phyloP scores from a whole-genome alignment of 2,329 filamentous ascomycete genomes.

The Tympanopsis confertula region DNA sequence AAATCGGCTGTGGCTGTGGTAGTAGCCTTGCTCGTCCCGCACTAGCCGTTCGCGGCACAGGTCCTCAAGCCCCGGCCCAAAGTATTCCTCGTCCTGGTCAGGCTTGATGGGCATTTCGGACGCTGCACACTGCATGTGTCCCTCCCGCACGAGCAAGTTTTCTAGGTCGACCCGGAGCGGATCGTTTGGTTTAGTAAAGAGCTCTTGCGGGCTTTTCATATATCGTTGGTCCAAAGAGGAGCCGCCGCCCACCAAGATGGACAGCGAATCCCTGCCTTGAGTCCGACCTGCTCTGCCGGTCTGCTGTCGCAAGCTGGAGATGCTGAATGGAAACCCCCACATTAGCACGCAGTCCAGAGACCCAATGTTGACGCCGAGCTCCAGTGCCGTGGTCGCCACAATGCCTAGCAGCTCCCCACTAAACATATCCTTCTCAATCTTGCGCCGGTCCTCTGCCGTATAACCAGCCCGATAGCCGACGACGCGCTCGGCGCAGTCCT shows the following conservation, averaged over 20 bases:
- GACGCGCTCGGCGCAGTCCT: constrained; percentile 66
- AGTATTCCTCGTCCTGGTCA: constrained; percentile 64
- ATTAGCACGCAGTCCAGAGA: constrained; percentile 87
- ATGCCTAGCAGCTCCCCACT: constrained; percentile 87
- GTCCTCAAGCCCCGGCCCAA: constrained; percentile 60
- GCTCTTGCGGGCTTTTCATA: constrained; percentile 89
- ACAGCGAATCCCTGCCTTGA: constrained; percentile 88
- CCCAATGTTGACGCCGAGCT: constrained; percentile 91
- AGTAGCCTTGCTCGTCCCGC: constrained; percentile 68
- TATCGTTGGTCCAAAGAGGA: constrained; percentile 91
- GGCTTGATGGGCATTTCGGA: constrained; percentile 84
- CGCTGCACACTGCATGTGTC: constrained; percentile 89
- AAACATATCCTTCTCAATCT: constrained; percentile 94
- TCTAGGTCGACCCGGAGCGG: constrained; percentile 80
- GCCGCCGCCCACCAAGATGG: constrained; percentile 76
- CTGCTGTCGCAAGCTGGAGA: constrained; percentile 87
- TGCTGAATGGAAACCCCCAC: constrained; percentile 89
- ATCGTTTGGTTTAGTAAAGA: constrained; percentile 83
- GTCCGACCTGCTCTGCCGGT: constrained; percentile 82
- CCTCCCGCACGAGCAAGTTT: constrained; percentile 83
- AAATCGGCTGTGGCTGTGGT: constrained; percentile 80
- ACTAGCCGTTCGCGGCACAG: constrained; percentile 66
- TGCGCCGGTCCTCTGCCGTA: constrained; percentile 75
- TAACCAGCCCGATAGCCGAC: constrained; percentile 96
- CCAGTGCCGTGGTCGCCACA: constrained; percentile 82